Evolutionary conservation across 2,329 filamentous ascomycete genomes (phyloP), one percentile per base, ranked within the genome.

Genomic region (Anisogramma anomala): DNA sequence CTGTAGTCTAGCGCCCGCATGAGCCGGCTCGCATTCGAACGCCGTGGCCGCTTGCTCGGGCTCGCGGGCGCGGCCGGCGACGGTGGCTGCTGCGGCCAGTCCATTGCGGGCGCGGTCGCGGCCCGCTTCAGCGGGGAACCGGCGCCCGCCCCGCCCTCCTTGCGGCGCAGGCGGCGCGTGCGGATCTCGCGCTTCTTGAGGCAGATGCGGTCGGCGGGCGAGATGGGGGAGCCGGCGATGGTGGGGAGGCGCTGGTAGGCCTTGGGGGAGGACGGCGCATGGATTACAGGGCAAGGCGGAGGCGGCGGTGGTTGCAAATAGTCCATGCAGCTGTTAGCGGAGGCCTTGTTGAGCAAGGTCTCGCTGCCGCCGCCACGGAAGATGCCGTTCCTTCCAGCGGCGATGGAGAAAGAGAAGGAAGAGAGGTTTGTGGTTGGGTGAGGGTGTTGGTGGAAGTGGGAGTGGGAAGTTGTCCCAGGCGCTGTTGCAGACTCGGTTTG

Each of bases 141-240:
- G n/a, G 9, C 19, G 33, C 14, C 14, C 27, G 15, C 22, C 15
- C 14, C 30, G 14, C 22, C 36, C 3, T 28, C 26, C 11, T 43
- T 32, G 8, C 35, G 23, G 19, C 45, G 33, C 27, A 39, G 28
- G 17, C 45, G 38, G 2, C 42, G 42, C 25, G 31, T 32, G 23
- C 35, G 35, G 27, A 42, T 42, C 18, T 47, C 38, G 17, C 26
- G 36, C 27, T 39, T 47, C 27, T 37, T 47, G 38, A 45, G 39
- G 15, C 30, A 33, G 38, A 39, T 47, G 31, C 45, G 45, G 18
- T 45, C 45, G 1, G 45, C 13, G 15, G 34, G 14, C 11, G 22
- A 20, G 28, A 22, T n/a, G 23, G 45, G 42, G 4, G 17, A 17
- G 27, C 33, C 36, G 28, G 23, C 39, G 15, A 44, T 41, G 5